These are phyloP conservation scores for Russula sp. DNA, from an alignment of 768 basidiomycete genomes.

Conservation along the genomic window DNA sequence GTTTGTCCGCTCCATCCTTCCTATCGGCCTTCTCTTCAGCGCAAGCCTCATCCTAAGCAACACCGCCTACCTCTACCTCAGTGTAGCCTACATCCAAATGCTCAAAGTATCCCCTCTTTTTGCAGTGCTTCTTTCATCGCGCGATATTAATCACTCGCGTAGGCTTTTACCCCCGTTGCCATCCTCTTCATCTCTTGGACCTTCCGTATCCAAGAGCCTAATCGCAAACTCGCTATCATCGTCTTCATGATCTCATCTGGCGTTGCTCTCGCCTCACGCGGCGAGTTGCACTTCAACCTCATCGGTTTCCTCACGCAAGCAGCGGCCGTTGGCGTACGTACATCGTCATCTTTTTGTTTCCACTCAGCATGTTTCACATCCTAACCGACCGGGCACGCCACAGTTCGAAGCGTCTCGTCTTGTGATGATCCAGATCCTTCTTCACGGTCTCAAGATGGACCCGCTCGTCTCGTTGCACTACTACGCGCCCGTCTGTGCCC, in stretches of 20 bases:
- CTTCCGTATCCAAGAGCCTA: slow-evolving; percentile 85
- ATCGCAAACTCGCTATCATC: slow-evolving; percentile 70
- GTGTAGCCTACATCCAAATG: slow-evolving; percentile 96
- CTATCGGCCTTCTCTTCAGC: slow-evolving; percentile 90
- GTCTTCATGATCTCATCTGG: slow-evolving; percentile 88
- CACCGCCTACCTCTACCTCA: slow-evolving; percentile 86
- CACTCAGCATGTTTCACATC: not conserved
- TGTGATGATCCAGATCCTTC: slow-evolving; percentile 92
- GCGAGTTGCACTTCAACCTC: slow-evolving; percentile 81
- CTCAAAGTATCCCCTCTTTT: slow-evolving; percentile 54
- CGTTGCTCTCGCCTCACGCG: slow-evolving; percentile 84
- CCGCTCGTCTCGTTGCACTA: slow-evolving; percentile 94
- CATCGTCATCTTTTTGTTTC: not conserved
- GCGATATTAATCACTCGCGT: slow-evolving; percentile 3
- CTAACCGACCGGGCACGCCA: not conserved
- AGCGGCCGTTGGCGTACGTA: slow-evolving; percentile 73
- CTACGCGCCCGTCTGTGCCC: slow-evolving; percentile 92
- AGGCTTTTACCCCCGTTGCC: slow-evolving; percentile 89
- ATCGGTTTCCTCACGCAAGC: slow-evolving; percentile 86
- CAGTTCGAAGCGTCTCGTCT: slow-evolving; percentile 91
- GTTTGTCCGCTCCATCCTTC: slow-evolving; percentile 82
- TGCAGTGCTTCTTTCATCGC: not conserved
- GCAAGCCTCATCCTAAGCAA: slow-evolving; percentile 89
- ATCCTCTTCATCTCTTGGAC: slow-evolving; percentile 92
- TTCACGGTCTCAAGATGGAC: slow-evolving; percentile 97